These are phyloP conservation scores for Emmonsia crescens DNA, from an alignment of 2,329 filamentous ascomycete species.

Conservation along the genomic window DNA sequence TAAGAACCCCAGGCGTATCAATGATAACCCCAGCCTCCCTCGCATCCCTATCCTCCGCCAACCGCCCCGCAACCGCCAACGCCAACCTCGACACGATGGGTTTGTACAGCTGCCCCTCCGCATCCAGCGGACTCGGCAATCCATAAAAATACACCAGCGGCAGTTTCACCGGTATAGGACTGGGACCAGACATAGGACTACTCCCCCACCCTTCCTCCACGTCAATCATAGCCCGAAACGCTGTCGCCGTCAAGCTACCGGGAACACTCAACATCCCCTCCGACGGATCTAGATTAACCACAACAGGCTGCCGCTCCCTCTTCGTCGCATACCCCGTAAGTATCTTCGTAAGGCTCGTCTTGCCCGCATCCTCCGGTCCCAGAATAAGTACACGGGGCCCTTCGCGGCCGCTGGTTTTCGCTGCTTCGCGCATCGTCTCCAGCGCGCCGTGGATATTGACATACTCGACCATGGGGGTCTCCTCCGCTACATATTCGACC, in stretches of 20 bases:
- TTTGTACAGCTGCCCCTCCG: slow-evolving; percentile 62
- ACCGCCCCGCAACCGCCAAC: slow-evolving; percentile 62
- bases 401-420: slow-evolving; percentile 39
- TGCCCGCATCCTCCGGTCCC: slow-evolving; percentile 67
- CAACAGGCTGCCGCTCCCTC: slow-evolving; percentile 61
- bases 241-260: slow-evolving; percentile 74
- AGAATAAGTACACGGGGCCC: slow-evolving; percentile 79
- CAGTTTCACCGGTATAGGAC: slow-evolving; percentile 77
- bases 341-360: slow-evolving; percentile 69
- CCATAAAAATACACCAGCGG: slow-evolving; percentile 88
- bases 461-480: slow-evolving; percentile 70
- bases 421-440: slow-evolving; percentile 57
- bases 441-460: slow-evolving; percentile 83
- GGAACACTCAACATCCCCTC: slow-evolving; percentile 70
- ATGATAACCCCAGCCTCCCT: slow-evolving; percentile 70
- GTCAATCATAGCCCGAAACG: slow-evolving; percentile 78
- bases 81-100: slow-evolving; percentile 66
- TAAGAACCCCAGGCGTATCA: slow-evolving; percentile 64
- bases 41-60: slow-evolving; percentile 63
- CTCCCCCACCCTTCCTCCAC: slow-evolving; percentile 81
- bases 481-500: slow-evolving; percentile 60
- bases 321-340: slow-evolving; percentile 71
- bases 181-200: slow-evolving; percentile 83
- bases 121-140: slow-evolving; percentile 54
- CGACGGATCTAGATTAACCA: slow-evolving; percentile 73